A percentile compares a stretch with the other conserved stretches of the same genome.
phyloP scores from a whole-genome alignment of 257 asterid genomes.

The Solanum sejunctum region DNA sequence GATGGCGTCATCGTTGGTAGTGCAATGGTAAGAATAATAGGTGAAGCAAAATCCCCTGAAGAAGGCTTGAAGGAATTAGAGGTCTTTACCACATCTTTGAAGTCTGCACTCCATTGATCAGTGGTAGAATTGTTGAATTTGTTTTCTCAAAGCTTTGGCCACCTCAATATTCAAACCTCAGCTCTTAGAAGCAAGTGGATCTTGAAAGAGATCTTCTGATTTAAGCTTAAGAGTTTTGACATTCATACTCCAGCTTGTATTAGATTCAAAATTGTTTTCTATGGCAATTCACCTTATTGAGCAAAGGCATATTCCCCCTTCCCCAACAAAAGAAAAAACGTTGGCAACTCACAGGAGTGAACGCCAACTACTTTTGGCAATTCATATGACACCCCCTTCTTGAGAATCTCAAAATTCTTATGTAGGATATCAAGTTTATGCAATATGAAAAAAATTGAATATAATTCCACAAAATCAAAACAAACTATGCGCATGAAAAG shows the following conservation, averaged over 20 bases:
- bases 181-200: background rate
- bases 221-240: background rate
- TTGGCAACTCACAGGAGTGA: too few relatives aligned
- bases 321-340: too few relatives aligned
- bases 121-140: background rate
- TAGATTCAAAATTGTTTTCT: background rate
- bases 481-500: too few relatives aligned
- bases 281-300: background rate
- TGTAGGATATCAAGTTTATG: too few relatives aligned
- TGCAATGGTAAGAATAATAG: constrained; percentile 71
- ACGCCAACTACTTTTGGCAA: too few relatives aligned
- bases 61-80: constrained; percentile 70
- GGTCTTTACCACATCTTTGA: constrained; percentile 51
- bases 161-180: background rate
- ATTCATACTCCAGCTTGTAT: background rate
- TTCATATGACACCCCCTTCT: too few relatives aligned
- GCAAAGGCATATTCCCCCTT: too few relatives aligned
- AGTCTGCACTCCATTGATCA: constrained; percentile 43
- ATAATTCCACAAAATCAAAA: too few relatives aligned
- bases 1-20: constrained; percentile 93
- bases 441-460: too few relatives aligned
- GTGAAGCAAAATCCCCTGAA: constrained; percentile 69
- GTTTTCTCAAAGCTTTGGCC: background rate
- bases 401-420: too few relatives aligned
- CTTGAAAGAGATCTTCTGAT: background rate